phyloP scores from a whole-genome alignment of 768 basidiomycete genomes.

The Pleurotus djamor region DNA sequence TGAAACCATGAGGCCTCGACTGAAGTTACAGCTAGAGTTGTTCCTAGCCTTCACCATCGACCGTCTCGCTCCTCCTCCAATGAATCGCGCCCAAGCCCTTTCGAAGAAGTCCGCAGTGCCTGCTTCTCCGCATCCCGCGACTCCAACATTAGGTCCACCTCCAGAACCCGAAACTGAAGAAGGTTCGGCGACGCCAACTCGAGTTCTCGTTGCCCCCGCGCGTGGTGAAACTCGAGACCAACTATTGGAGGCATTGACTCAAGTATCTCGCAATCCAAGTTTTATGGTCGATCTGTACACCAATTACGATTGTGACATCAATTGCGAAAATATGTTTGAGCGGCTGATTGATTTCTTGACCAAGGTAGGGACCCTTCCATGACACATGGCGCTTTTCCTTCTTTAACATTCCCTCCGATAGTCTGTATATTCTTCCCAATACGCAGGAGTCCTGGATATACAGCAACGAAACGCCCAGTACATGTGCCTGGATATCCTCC shows the following conservation, averaged over 20 bases:
- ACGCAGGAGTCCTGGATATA: slow-evolving; percentile 52
- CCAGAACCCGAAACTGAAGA: slow-evolving; percentile 43
- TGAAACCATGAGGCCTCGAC: slow-evolving; percentile 77
- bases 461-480: slow-evolving; percentile 81
- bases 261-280: slow-evolving; percentile 78
- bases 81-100: slow-evolving; percentile 21
- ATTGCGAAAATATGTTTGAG: slow-evolving; percentile 96
- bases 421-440: slow-evolving; percentile 79
- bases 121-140: slow-evolving; percentile 51
- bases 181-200: slow-evolving; percentile 46
- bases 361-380: slow-evolving; percentile 48
- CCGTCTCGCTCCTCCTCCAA: slow-evolving; percentile 65
- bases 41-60: slow-evolving; percentile 95
- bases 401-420: slow-evolving; percentile 22
- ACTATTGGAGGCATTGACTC: slow-evolving; percentile 83
- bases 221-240: slow-evolving; percentile 86
- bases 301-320: slow-evolving; percentile 97
- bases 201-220: slow-evolving; percentile 69
- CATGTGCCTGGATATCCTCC: slow-evolving; percentile 83
- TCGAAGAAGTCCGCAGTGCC: slow-evolving; percentile 30
- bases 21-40: slow-evolving; percentile 94
- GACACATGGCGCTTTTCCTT: slow-evolving; percentile 2
- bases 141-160: slow-evolving; percentile 36
- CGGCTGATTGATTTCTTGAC: slow-evolving; percentile 85
- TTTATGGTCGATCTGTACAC: slow-evolving; percentile 96